Base-by-base conservation (phyloP, 2,329 filamentous ascomycete species). In the Colletotrichum costaricense region DNA sequence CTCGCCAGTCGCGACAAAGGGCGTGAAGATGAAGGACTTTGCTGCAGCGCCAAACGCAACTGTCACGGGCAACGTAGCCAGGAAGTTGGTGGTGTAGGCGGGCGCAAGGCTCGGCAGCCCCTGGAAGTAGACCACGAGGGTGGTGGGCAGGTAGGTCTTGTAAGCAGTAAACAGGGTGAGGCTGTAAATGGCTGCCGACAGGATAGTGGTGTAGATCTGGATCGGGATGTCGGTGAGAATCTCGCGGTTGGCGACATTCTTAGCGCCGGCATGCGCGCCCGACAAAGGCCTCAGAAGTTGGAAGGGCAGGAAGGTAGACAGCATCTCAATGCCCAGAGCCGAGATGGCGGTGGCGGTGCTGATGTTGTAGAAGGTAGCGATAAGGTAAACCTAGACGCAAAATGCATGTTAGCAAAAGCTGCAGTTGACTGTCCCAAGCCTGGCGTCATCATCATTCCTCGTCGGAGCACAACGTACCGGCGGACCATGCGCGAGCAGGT, bases 281-380 rank as follows among this genome's bases (percentile, higher is more conserved):
- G 92, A 92, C 35, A 93, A 85, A 5, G 90, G 88, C 63, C 94
- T 93, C 67, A 97, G 86, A 56, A 97, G 88, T 73, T 89, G 87
- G 82, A 97, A 96, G 1, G 95, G 95, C 33, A 94, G 79, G 55
- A 92, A 91, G 55, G 91, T 90, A 3, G 94, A 90, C 72, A 92
- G 78, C 65, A 93, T 84, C 77, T 95, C 93, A 78, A 96, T 93
- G 42, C 84, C 81, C 63, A 95, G 88, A 46, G 90, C 90, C 52
- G 89, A 84, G 35, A 91, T 78, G 24, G 92, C 87, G 0, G 93
- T 92, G 66, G 85, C 82, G 30, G 89, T 85, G 30, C 89, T 88
- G 76, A 97, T 88, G 46, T 87, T 83, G 88, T 97, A 98, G 85
- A 97, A 98, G 65, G 91, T 91, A 35, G 88, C 87, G 33, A 97